Percentiles rank a stretch among this genome's conserved stretches.
Evolutionary conservation across 352 stramenopile species (phyloP).

Genomic region (Phytopythium ostracodes): DNA sequence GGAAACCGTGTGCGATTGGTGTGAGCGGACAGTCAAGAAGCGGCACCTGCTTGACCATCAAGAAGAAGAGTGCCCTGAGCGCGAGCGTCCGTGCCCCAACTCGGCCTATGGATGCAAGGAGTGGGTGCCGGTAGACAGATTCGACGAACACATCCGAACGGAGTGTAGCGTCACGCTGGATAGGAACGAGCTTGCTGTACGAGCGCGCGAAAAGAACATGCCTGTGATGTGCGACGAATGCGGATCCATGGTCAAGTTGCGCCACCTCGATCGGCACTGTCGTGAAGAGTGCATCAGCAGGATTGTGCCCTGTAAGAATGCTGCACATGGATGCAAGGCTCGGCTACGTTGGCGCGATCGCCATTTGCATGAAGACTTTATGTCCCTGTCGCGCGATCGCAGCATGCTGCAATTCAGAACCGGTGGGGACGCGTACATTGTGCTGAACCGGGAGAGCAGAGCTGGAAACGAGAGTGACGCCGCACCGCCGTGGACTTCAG

Average conservation of each 20-base stretch:
- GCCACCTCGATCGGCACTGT: slow-evolving; percentile 36
- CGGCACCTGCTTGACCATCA: slow-evolving; percentile 67
- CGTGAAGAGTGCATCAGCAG: slow-evolving; percentile 53
- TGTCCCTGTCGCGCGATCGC: slow-evolving; percentile 33
- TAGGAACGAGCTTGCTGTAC: slow-evolving; percentile 45
- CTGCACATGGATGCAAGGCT: slow-evolving; percentile 51
- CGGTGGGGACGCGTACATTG: slow-evolving; percentile 38
- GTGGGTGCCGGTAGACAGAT: slow-evolving; percentile 63
- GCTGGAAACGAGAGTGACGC: slow-evolving; percentile 23
- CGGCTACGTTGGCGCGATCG: slow-evolving; percentile 61
- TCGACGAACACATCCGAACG: slow-evolving; percentile 43
- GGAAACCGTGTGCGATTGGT: slow-evolving; percentile 61
- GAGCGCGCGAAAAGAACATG: slow-evolving; percentile 44
- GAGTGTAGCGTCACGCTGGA: slow-evolving; percentile 49
- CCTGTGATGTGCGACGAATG: slow-evolving; percentile 47
- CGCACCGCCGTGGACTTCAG: slow-evolving; percentile 60
- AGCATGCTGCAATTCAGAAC: slow-evolving; percentile 51
- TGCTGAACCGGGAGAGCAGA: slow-evolving; percentile 16
- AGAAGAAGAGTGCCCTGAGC: slow-evolving; percentile 65
- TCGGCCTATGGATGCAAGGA: slow-evolving; percentile 49
- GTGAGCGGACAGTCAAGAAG: slow-evolving; percentile 53
- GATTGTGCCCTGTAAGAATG: slow-evolving; percentile 67
- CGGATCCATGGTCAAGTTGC: slow-evolving; percentile 29
- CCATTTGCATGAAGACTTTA: slow-evolving; percentile 64
- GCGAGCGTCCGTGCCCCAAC: slow-evolving; percentile 70